Evolutionary conservation across 495 filamentous ascomycete genomes (phyloP), one percentile per base, ranked within the genome.

Genomic region (Talaromyces adpressus): DNA sequence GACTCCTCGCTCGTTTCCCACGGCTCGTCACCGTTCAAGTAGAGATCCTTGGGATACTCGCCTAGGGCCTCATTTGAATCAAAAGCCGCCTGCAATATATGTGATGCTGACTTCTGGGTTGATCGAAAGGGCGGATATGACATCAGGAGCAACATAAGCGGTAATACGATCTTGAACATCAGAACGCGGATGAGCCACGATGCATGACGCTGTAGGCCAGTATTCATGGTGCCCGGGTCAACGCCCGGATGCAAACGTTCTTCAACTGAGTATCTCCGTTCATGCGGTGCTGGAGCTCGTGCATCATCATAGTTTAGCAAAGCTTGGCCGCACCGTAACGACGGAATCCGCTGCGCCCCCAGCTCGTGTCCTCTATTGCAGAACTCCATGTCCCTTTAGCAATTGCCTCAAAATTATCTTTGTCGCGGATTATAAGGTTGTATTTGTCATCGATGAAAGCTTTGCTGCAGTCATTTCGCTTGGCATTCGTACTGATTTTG

Each of bases 261-360:
- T 68, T 71, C 0, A 77, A 65, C 1, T 57, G 14, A 0, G 74
- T 68, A 64, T 78, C 74, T 18, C 49, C 29, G 7, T 68, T 58
- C 14, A 78, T 39, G 5, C 75, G 73, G 11, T 64, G 68, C 45
- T 73, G 59, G 8, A 78, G 66, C 53, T 77, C 75, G 58, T 72
- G 67, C 75, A 72, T 71, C 63, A 76, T 73, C 73, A 79, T 75
- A 56, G 75, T 59, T n/a, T 73, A 54, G 61, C 69, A 72, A n/a
- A 75, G 64, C 61, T 77, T 79, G 51, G 70, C 65, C 5, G 71
- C 73, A 45, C 74, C 76, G 59, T 79, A 79, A 25, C 75, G 68
- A 53, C 6, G 29, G 6, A 30, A 30, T 7, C 6, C 29, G 6
- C 29, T 30, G 29, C 29, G 29, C 0, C 29, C 29, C 29, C 29